phyloP scores from a whole-genome alignment of 768 basidiomycete genomes.

The Panus rudis region DNA sequence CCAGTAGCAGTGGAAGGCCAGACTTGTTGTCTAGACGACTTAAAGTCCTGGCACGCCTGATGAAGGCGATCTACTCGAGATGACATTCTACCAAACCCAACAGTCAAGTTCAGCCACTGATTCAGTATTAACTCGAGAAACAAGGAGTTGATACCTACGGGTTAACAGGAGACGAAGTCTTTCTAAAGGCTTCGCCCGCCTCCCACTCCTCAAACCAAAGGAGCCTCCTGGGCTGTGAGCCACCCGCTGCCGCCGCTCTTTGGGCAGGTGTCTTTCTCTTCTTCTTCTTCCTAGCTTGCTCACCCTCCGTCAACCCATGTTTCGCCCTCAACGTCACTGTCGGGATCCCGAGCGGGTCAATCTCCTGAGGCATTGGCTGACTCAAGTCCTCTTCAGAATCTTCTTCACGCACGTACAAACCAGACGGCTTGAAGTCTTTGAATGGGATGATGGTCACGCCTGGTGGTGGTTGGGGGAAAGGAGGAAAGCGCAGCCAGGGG shows the following conservation, averaged over 20 bases:
- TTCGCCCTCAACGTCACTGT: slow-evolving; percentile 49
- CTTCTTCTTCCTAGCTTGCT: slow-evolving; percentile 45
- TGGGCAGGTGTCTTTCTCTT: slow-evolving; percentile 22
- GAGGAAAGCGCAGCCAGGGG: slow-evolving; percentile 31
- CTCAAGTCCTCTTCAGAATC: slow-evolving; percentile 35
- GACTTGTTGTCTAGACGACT: slow-evolving; percentile 27
- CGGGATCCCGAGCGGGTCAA: slow-evolving; percentile 60
- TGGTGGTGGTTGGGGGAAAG: slow-evolving; percentile 38
- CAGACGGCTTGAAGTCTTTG: slow-evolving; percentile 47
- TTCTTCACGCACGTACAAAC: slow-evolving; percentile 43
- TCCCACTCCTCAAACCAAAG: slow-evolving; percentile 74
- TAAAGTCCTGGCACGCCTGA: slow-evolving; percentile 55
- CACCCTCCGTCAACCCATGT: slow-evolving; percentile 58
- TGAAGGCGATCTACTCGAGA: slow-evolving; percentile 47
- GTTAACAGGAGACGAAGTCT: slow-evolving; percentile 37
- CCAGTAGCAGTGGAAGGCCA: slow-evolving; percentile 29
- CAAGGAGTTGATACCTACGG: slow-evolving; percentile 32
- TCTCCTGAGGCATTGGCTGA: slow-evolving; percentile 44
- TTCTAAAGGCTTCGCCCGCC: slow-evolving; percentile 45
- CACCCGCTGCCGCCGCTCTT: slow-evolving; percentile 10
- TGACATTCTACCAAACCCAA: slow-evolving; percentile 28
- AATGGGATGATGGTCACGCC: slow-evolving; percentile 49
- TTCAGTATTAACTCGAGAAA: not conserved
- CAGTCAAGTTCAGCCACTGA: not conserved
- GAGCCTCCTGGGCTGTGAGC: slow-evolving; percentile 19